Evolutionary conservation across 768 basidiomycete genomes (phyloP).

Genomic region (Pulveroboletus frians): DNA sequence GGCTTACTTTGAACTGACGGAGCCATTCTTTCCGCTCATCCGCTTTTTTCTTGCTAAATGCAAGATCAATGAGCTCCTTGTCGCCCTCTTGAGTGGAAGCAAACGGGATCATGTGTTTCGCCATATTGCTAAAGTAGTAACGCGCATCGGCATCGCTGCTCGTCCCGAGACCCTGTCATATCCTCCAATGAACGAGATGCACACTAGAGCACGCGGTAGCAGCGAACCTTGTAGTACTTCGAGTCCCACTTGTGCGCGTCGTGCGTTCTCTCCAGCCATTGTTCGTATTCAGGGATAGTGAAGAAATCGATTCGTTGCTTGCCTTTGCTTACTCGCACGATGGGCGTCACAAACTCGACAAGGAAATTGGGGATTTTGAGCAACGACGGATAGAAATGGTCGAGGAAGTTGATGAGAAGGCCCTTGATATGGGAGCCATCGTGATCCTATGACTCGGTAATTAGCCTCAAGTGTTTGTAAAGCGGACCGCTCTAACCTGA

Average conservation of each 20-base stretch:
- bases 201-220: neutral
- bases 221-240: constrained; percentile 95
- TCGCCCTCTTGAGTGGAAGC: constrained; percentile 76
- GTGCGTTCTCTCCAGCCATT: constrained; percentile 78
- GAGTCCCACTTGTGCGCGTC: constrained; percentile 78
- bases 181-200: constrained; percentile 1
- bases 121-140: constrained; percentile 89
- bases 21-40: constrained; percentile 99
- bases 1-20: constrained; percentile 75
- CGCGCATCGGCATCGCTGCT: constrained; percentile 86
- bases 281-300: constrained; percentile 94
- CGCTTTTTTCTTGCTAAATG: constrained; percentile 99
- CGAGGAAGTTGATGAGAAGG: constrained; percentile 96
- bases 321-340: constrained; percentile 87
- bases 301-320: constrained; percentile 83
- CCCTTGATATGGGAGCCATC: constrained; percentile 99
- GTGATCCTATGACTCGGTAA: constrained; percentile 65
- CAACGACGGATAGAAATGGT: constrained; percentile 94
- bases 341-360: constrained; percentile 97
- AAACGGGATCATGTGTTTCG: constrained; percentile 93
- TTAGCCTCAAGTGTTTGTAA: neutral
- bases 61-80: constrained; percentile 86
- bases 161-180: constrained; percentile 85
- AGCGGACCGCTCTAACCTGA: constrained; percentile 57
- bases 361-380: constrained; percentile 87